Evolutionary conservation across 2,329 filamentous ascomycete genomes (phyloP).

Genomic region (Sarocladium strictum): DNA sequence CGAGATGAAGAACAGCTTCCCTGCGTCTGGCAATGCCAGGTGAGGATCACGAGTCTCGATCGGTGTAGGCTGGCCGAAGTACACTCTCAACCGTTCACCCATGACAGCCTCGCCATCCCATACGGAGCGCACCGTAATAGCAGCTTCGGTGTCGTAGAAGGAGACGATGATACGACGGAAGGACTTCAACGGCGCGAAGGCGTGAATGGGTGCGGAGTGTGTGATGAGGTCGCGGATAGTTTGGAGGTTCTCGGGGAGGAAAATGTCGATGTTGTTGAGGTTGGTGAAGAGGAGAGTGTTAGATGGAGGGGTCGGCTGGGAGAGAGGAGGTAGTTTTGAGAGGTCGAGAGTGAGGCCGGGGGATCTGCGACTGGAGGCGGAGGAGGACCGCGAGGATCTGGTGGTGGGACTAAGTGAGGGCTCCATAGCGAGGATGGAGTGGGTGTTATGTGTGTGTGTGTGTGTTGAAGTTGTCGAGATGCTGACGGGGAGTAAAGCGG

Average conservation of each 20-base stretch:
- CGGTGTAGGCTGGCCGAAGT: slow-evolving; percentile 60
- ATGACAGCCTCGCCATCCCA: slow-evolving; percentile 72
- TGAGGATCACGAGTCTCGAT: slow-evolving; percentile 50
- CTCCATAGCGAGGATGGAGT: slow-evolving; percentile 23
- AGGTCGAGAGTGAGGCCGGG: slow-evolving; percentile 65
- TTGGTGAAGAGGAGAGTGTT: slow-evolving; percentile 85
- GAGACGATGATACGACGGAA: slow-evolving; percentile 78
- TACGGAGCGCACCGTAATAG: slow-evolving; percentile 62
- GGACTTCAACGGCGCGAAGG: slow-evolving; percentile 74
- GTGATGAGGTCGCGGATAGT: slow-evolving; percentile 67
- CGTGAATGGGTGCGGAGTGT: slow-evolving; percentile 64
- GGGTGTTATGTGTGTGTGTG: no score
- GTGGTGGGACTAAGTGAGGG: slow-evolving; percentile 26
- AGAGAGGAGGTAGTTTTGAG: slow-evolving; percentile 62
- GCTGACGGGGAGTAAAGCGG: not conserved
- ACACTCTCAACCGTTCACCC: slow-evolving; percentile 63
- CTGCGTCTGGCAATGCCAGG: slow-evolving; percentile 60
- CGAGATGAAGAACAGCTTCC: slow-evolving; percentile 68
- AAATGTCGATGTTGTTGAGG: slow-evolving; percentile 66
- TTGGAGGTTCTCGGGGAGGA: slow-evolving; percentile 66
- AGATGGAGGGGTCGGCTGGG: slow-evolving; percentile 66
- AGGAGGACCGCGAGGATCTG: slow-evolving; percentile 37
- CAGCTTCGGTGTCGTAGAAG: slow-evolving; percentile 65
- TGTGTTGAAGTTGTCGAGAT: not conserved
- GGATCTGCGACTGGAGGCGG: slow-evolving; percentile 38